Conservation (phyloP, 768 basidiomycete genomes). For the Tricholoma furcatifolium region DNA sequence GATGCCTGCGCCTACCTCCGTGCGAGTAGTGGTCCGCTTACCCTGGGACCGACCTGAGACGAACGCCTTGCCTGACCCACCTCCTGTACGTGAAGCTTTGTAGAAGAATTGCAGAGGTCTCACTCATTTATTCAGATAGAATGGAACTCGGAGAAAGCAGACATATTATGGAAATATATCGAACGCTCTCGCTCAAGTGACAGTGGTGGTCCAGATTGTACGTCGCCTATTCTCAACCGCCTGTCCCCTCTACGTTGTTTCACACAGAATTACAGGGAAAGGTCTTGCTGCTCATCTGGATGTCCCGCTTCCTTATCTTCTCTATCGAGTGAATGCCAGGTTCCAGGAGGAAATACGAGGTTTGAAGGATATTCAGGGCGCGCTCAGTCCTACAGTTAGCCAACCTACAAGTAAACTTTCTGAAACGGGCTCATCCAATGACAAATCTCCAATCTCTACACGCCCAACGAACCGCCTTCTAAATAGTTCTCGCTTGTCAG, state of each 20-base stretch:
- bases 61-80: conserved; percentile 62
- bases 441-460: conserved; percentile 29
- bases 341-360: conserved; percentile 86
- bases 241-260: conserved; percentile 2
- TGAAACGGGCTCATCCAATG: conserved; percentile 20
- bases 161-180: conserved; percentile 85
- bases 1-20: conserved; percentile 34
- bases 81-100: conserved; percentile 49
- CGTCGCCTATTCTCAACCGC: conserved; percentile 26
- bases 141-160: conserved; percentile 84
- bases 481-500: conserved; percentile 37
- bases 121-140: conserved; percentile 55
- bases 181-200: conserved; percentile 73
- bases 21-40: conserved; percentile 77
- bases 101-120: not conserved
- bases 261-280: conserved; percentile 57
- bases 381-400: conserved; percentile 46
- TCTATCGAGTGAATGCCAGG: conserved; percentile 80
- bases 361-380: conserved; percentile 67
- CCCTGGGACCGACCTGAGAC: conserved; percentile 74
- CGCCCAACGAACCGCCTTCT: conserved; percentile 29
- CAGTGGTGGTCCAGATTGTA: conserved; percentile 77
- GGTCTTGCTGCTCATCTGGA: conserved; percentile 76
- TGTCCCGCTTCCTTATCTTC: conserved; percentile 81
- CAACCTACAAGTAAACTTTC: conserved; percentile 32